Base-by-base conservation (phyloP, 2,329 filamentous ascomycete species). In the Hypomyces perniciosus region DNA sequence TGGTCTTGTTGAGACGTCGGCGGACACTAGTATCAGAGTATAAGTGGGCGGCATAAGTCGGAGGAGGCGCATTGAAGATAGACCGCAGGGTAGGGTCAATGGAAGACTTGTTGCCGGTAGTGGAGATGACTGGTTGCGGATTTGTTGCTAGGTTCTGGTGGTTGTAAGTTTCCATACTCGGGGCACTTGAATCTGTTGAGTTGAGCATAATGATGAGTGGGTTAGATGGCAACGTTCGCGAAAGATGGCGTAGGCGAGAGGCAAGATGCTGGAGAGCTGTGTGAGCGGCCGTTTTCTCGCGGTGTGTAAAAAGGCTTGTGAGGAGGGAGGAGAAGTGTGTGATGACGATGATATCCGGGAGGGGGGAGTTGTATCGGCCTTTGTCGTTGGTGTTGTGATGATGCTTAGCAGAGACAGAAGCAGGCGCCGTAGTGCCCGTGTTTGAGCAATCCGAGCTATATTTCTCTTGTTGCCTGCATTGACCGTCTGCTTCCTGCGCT, bases 201-300 rank as follows among this genome's bases (percentile, higher is more conserved):
- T 83, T 84, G 50, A 82, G 70, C 2, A 84, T 65, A 52, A 84
- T 62, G 30, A 82, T 66, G 5, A 83, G 69, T 1, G 78, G 73
- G 9, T 64, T 69, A 8, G 67, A 66, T 6, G 65, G 50, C 26
- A 71, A 56, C 7, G 63, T 69, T 30, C 68, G 71, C 1, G 76
- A 66, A 6, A 82, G 64, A 53, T 68, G 63, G 20, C 72, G 72
- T 9, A 83, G 65, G 43, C 69, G 72, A 4, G 65, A 68, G 28
- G 72, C 70, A 26, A 84, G 71, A n/a, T 69, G 64, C 33, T 72
- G 68, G n/a, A 81, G 65, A 9, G 68, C 65, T 4, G 62, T 60
- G 63, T 82, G 79, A 1, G 79, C 80, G 38, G 68, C 59, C 4
- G 66, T 59, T 53, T 67, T 75, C 57, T 73, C 69, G 53, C 72